These are phyloP conservation scores for Diaporthe australafricana DNA, from an alignment of 2,329 filamentous ascomycete genomes.

Conservation along the genomic window DNA sequence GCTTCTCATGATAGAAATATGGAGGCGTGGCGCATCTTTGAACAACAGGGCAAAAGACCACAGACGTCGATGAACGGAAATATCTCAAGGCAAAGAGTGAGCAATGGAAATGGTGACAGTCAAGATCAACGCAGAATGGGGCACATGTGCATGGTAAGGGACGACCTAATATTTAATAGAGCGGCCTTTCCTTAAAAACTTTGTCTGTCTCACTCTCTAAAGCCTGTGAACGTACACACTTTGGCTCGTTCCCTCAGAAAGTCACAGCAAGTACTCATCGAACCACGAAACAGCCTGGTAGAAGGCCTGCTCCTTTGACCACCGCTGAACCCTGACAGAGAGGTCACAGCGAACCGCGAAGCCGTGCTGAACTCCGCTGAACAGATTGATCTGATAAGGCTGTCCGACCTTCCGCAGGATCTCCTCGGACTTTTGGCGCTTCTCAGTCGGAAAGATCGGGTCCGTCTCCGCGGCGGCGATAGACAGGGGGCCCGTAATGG, in stretches of 20 bases:
- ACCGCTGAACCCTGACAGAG: slow-evolving; percentile 68
- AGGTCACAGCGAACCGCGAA: slow-evolving; percentile 79
- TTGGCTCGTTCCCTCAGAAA: neutral
- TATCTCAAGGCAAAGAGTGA: no score
- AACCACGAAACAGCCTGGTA: slow-evolving; percentile 84
- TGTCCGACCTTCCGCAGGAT: slow-evolving; percentile 67
- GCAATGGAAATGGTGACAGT: neutral
- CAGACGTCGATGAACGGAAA: no score
- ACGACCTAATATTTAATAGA: neutral
- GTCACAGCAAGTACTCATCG: slow-evolving; percentile 64
- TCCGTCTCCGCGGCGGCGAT: slow-evolving; percentile 76
- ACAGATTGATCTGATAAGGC: slow-evolving; percentile 83
- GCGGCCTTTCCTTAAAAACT: no score
- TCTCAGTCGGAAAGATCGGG: slow-evolving; percentile 71
- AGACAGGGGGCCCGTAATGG: slow-evolving; percentile 74
- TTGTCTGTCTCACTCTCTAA: neutral
- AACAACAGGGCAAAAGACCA: no score
- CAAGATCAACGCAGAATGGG: neutral
- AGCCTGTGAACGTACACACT: neutral
- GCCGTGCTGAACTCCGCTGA: slow-evolving; percentile 77
- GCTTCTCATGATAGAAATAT: no score
- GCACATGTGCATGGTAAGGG: neutral
- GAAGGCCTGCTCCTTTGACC: slow-evolving; percentile 85
- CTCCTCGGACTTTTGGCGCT: slow-evolving; percentile 73
- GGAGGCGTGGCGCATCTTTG: no score